A percentile compares a stretch with the other conserved stretches of the same genome.
Conservation (phyloP, 495 filamentous ascomycete genomes). For the Aspergillus nidulans region DNA sequence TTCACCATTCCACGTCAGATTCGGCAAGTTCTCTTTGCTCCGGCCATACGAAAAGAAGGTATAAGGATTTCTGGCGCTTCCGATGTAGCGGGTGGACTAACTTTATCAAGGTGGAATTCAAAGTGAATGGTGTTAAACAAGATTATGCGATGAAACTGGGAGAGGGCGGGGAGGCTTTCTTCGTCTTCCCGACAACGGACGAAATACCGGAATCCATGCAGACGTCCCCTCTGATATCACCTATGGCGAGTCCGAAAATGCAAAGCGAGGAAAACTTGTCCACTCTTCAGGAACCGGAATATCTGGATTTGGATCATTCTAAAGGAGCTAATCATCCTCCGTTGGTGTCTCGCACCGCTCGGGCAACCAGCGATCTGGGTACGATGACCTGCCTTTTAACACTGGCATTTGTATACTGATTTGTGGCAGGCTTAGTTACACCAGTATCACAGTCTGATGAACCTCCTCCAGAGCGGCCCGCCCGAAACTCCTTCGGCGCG, state of each 20-base stretch:
- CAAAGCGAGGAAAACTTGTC: constrained; percentile 50
- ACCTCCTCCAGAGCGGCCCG: constrained; percentile 34
- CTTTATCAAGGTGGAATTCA: constrained; percentile 74
- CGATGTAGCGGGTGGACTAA: constrained; percentile 16
- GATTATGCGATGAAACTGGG: constrained; percentile 97
- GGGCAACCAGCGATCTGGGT: constrained; percentile 51
- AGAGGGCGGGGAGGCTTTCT: constrained; percentile 96
- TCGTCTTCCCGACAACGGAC: constrained; percentile 92
- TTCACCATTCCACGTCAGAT: constrained; percentile 97
- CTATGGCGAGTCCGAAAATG: constrained; percentile 69
- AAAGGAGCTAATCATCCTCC: constrained; percentile 19
- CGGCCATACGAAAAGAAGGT: constrained; percentile 98
- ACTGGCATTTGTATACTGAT: background rate
- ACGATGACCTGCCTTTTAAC: constrained; percentile 8
- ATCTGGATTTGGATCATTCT: constrained; percentile 59
- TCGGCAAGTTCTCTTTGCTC: constrained; percentile 95
- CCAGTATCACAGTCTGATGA: constrained; percentile 60
- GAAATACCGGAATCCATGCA: constrained; percentile 84
- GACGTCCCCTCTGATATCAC: constrained; percentile 89
- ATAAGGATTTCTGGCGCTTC: background rate
- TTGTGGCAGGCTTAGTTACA: constrained; percentile 50
- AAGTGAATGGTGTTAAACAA: constrained; percentile 87
- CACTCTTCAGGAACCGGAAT: constrained; percentile 76
- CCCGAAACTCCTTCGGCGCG: constrained; percentile 23
- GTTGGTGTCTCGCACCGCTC: constrained; percentile 41